Percentiles rank a stretch among this genome's conserved stretches.
Evolutionary conservation across 176 grass and related monocot genomes (phyloP).

Genomic region (Ampelocalamus luodianensis): DNA sequence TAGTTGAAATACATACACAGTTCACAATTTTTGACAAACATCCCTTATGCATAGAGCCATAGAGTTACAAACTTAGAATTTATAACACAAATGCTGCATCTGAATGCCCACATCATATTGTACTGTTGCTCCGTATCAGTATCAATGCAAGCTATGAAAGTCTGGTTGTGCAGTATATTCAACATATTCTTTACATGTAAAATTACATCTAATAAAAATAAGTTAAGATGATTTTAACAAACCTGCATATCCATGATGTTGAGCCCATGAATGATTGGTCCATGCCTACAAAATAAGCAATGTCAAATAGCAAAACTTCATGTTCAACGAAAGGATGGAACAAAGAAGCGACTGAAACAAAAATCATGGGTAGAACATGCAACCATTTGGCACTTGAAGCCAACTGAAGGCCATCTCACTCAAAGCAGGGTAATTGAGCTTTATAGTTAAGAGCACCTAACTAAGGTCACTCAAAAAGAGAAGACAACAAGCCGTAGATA

Average conservation of each 20-base stretch:
- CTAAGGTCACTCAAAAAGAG: neutral
- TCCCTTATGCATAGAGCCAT: neutral
- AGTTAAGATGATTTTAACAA: slow-evolving; percentile 24
- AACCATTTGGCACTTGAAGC: neutral
- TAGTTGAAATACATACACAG: neutral
- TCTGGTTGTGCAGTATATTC: neutral
- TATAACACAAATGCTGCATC: neutral
- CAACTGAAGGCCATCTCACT: neutral
- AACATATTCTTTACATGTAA: neutral
- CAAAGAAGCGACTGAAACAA: slow-evolving; percentile 6
- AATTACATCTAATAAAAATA: slow-evolving; percentile 33
- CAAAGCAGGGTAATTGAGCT: neutral
- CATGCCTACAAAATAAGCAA: slow-evolving; percentile 60
- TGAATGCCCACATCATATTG: neutral
- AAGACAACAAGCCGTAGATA: neutral
- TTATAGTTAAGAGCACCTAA: neutral
- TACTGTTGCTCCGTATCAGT: neutral
- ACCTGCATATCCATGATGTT: slow-evolving; percentile 73
- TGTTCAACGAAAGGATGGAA: neutral
- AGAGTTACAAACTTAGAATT: neutral
- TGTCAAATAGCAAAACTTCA: slow-evolving; percentile 14
- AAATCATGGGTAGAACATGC: neutral
- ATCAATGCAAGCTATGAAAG: slow-evolving; percentile 15
- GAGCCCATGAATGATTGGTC: slow-evolving; percentile 60
- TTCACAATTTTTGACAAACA: slow-evolving; percentile 8